These are phyloP conservation scores for Ustilago tritici DNA, from an alignment of 1,284 basidiomycete species.

Conservation along the genomic window DNA sequence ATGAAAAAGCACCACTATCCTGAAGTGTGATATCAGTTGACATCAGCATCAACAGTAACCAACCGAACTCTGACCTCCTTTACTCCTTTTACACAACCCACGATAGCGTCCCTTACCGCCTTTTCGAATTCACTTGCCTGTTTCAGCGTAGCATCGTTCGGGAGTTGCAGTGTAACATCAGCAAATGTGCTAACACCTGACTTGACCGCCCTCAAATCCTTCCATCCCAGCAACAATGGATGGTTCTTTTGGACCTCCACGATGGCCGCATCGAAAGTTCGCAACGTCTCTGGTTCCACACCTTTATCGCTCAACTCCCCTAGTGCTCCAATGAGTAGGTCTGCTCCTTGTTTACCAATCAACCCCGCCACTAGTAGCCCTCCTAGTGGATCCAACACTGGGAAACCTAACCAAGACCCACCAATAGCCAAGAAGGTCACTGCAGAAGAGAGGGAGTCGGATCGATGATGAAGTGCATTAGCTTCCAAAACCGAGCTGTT, in stretches of 20 bases:
- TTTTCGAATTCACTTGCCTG: constrained; percentile 51
- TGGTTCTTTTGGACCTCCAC: constrained; percentile 21
- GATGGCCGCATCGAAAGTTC: constrained; percentile 74
- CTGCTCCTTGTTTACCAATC: constrained; percentile 86
- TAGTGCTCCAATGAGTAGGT: constrained; percentile 79
- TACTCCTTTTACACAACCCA: constrained; percentile 43
- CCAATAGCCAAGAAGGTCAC: constrained; percentile 65
- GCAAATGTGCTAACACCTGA: constrained; percentile 61
- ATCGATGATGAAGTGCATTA: constrained; percentile 80
- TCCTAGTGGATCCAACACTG: constrained; percentile 89
- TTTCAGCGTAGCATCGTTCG: constrained; percentile 38
- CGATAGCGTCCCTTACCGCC: constrained; percentile 42
- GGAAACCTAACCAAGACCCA: constrained; percentile 87
- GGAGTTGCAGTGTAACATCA: constrained; percentile 59
- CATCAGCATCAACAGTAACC: constrained; percentile 37
- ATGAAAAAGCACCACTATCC: neutral
- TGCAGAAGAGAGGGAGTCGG: constrained; percentile 75
- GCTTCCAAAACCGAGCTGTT: constrained; percentile 84
- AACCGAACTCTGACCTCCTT: constrained; percentile 56
- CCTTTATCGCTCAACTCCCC: constrained; percentile 87
- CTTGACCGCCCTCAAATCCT: constrained; percentile 58
- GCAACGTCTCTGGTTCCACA: constrained; percentile 76
- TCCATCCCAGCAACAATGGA: constrained; percentile 51
- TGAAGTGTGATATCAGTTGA: constrained; percentile 3
- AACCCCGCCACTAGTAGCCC: constrained; percentile 89